These are phyloP conservation scores for Arachis hypogaea DNA, from an alignment of 306 rosid species.

Conservation along the genomic window DNA sequence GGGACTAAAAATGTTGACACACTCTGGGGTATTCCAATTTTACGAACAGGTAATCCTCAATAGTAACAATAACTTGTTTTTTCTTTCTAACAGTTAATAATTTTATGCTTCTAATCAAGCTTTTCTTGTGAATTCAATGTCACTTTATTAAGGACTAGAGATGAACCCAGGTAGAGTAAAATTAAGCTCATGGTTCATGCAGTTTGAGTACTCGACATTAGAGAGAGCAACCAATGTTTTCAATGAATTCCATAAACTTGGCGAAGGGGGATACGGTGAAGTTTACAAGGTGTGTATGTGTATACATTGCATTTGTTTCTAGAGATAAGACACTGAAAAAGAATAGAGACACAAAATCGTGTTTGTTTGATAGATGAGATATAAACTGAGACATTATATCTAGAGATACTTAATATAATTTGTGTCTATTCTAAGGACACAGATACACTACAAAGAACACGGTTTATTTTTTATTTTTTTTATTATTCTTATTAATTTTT, in stretches of 20 bases:
- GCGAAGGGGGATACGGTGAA: constrained; percentile 53
- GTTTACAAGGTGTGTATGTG: constrained; percentile 39
- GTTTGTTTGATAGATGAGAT: too few species aligned
- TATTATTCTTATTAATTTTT: too few species aligned
- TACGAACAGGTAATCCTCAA: neutral
- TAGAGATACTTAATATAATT: too few species aligned
- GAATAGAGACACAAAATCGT: too few species aligned
- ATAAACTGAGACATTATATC: too few species aligned
- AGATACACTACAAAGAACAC: too few species aligned
- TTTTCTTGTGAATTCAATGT: too few species aligned
- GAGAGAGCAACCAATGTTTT: constrained; percentile 46
- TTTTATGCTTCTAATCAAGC: too few species aligned
- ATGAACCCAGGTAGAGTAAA: neutral
- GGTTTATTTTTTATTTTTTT: too few species aligned
- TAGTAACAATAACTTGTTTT: neutral
- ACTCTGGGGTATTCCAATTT: neutral
- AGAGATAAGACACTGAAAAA: too few species aligned
- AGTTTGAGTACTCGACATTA: neutral
- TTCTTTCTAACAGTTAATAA: neutral
- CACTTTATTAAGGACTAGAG: neutral
- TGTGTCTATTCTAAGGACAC: too few species aligned
- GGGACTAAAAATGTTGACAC: neutral
- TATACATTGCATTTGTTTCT: too few species aligned
- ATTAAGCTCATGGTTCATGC: neutral
- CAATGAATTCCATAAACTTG: constrained; percentile 45